Base-by-base conservation (phyloP, 768 basidiomycete genomes). In the Cantharellus cinnabarinus region DNA sequence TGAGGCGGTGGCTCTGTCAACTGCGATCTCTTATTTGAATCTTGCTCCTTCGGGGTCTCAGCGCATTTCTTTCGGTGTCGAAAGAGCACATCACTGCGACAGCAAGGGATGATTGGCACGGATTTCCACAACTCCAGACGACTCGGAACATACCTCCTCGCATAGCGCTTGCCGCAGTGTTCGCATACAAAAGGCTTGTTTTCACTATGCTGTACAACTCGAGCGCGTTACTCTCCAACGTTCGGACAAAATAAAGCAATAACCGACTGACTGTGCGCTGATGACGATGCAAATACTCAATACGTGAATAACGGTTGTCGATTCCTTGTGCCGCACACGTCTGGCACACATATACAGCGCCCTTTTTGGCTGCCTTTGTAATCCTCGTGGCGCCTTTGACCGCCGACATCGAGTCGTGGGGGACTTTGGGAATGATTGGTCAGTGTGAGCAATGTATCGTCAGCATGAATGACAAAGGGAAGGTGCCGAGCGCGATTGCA, bases 241-340 rank as follows among this genome's bases (percentile, higher is more conserved):
- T 5, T 41, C 29, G 15, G 40, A 15, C 34, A 10, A 59, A 57
- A 40, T 50, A 53, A 35, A 34, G 40, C 52, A 37, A 10, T 7
- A 54, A 53, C 40, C 37, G 38, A 64, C 70, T 58, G 60, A 71
- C 70, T 67, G 65, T 71, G 42, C 71, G 58, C 59, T 71, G 68
- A 62, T 71, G 71, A 50, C 71, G 63, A 53, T 67, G 66, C 62
- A 71, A 62, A 62, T 70, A 71, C 59, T 71, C 71, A 62, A 70
- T 66, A 40, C 71, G 65, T 62, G 67, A 68, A 59, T 71, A 71
- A 2, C 62, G 60, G 64, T 67, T 57, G 34, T 61, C 62, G 51
- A 10, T 54, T 7, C 52, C 52, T 7, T 54, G 14, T 37, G 14
- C 38, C 10, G 14, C 7, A 37, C 52, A 54, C 7, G 38, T 54